Percentiles rank a stretch among this genome's conserved stretches.
These are phyloP conservation scores for Zychaea mexicana DNA, from an alignment of 371 early-diverging fungal genomes.

Conservation along the genomic window DNA sequence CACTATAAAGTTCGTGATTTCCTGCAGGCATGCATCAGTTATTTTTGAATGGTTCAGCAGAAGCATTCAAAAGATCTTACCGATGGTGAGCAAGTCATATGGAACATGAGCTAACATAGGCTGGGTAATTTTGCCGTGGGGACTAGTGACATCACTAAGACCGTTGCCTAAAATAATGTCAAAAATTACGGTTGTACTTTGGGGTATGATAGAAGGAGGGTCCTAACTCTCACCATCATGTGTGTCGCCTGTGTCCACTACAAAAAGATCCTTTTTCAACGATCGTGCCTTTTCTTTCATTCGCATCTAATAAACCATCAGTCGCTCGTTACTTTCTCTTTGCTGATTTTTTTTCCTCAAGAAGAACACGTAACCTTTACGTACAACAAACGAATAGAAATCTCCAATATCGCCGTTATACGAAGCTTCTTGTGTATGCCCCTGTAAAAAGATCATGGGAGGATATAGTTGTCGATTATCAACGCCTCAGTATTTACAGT, in stretches of 20 bases:
- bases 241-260: conserved; percentile 60
- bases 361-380: background rate
- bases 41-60: background rate
- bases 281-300: conserved; percentile 53
- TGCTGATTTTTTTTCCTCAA: background rate
- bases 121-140: conserved; percentile 41
- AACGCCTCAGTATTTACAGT: no score
- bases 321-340: no score
- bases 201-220: background rate
- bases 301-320: conserved; percentile 16
- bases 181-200: background rate
- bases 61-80: conserved; percentile 10
- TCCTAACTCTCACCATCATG: conserved; percentile 37
- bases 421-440: conserved; percentile 39
- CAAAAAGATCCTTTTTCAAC: conserved; percentile 53
- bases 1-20: conserved; percentile 61
- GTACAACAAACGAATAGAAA: conserved; percentile 52
- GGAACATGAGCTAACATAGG: conserved; percentile 46
- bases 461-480: background rate
- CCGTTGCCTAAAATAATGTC: conserved; percentile 36
- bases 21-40: conserved; percentile 23
- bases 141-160: conserved; percentile 46
- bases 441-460: conserved; percentile 3
- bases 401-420: conserved; percentile 59
- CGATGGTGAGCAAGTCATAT: conserved; percentile 47